Evolutionary conservation across 106 monocot species (phyloP).

Genomic region (Allium sativum): DNA sequence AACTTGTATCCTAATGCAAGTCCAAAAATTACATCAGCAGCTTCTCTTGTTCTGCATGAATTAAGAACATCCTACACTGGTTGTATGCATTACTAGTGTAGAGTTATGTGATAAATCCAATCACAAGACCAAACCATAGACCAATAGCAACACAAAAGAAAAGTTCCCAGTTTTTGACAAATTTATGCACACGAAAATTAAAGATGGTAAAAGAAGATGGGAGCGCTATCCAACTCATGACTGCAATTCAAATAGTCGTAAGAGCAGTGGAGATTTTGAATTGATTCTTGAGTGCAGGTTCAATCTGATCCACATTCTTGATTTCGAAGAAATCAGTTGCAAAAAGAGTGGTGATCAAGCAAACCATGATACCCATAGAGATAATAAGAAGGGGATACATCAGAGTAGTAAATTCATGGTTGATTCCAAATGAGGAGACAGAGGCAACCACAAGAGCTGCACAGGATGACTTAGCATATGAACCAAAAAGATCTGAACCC

Average conservation of each 20-base stretch:
- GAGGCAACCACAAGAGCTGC: conserved; percentile 64
- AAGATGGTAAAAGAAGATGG: conserved; percentile 69
- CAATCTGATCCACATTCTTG: conserved; percentile 60
- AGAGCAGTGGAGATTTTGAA: conserved; percentile 70
- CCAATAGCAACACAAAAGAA: conserved; percentile 81
- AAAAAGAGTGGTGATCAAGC: conserved; percentile 63
- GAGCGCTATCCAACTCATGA: conserved; percentile 46
- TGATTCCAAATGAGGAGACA: conserved; percentile 60
- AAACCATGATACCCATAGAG: conserved; percentile 54
- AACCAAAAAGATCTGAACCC: conserved; percentile 70
- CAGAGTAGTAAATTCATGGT: conserved; percentile 57
- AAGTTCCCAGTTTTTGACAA: conserved; percentile 67
- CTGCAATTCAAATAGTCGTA: conserved; percentile 71
- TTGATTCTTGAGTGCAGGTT: conserved; percentile 64
- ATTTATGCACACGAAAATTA: conserved; percentile 56
- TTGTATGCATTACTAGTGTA: conserved; percentile 75
- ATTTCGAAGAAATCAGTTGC: conserved; percentile 65
- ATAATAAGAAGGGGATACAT: conserved; percentile 51
- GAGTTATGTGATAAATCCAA: conserved; percentile 59
- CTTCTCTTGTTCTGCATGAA: conserved; percentile 67
- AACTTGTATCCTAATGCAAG: conserved; percentile 72
- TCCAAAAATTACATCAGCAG: conserved; percentile 67
- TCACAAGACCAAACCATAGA: conserved; percentile 64
- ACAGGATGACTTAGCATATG: conserved; percentile 64
- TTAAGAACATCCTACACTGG: conserved; percentile 78